Evolutionary conservation across 352 stramenopile genomes (phyloP).

Genomic region (Phytophthora kernoviae): DNA sequence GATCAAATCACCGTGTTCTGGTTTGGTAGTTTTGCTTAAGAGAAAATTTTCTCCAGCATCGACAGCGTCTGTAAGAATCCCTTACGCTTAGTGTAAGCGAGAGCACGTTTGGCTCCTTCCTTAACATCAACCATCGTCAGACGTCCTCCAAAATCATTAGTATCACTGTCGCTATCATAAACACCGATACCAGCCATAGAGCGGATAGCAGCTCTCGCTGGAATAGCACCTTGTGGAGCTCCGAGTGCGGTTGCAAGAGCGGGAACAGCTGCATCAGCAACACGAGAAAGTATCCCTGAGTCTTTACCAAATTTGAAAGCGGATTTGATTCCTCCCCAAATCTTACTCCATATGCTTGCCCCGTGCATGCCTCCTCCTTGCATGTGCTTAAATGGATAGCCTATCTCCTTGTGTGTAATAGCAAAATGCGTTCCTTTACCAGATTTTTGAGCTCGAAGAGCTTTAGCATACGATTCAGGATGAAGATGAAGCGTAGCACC

Average conservation of each 20-base stretch:
- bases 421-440: not conserved
- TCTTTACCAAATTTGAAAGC: conserved; percentile 22
- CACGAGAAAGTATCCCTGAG: conserved; percentile 7
- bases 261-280: conserved; percentile 7
- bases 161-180: conserved; percentile 16
- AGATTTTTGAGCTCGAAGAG: conserved; percentile 4
- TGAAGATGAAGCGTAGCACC: conserved; percentile 21
- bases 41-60: conserved; percentile 1
- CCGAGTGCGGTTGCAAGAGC: conserved; percentile 10
- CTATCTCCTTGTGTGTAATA: conserved; percentile 6
- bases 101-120: conserved; percentile 7
- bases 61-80: conserved; percentile 1
- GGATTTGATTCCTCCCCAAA: conserved; percentile 22
- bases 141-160: conserved; percentile 3
- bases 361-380: not conserved
- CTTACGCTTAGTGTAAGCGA: conserved; percentile 18
- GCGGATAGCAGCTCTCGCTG: conserved; percentile 10
- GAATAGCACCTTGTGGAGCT: conserved; percentile 7
- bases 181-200: conserved; percentile 15
- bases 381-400: not conserved
- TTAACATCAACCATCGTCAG: conserved; percentile 11
- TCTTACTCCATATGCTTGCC: conserved; percentile 14
- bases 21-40: not conserved
- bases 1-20: not conserved
- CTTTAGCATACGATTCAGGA: conserved; percentile 19